Evolutionary conservation across 2,329 filamentous ascomycete genomes (phyloP), one percentile per base, ranked within the genome.

Genomic region (Dryadomyces quercivorus): DNA sequence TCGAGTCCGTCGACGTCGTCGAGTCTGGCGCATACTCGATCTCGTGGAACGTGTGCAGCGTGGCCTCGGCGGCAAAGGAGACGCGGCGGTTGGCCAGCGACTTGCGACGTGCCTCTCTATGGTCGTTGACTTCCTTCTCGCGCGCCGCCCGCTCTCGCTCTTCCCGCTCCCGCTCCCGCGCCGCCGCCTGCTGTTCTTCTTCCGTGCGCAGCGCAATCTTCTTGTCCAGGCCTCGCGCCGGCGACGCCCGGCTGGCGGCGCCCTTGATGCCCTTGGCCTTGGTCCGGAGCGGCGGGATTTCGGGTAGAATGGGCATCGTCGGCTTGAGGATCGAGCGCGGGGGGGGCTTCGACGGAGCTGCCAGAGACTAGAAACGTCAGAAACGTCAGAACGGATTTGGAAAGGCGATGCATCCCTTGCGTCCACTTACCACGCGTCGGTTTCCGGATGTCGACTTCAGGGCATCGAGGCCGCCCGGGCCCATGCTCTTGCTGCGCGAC

Each of bases 11-110:
- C 0, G 86, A 86, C 8, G 85, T 86, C 1, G 90, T 94, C 20
- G 88, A 88, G 65, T 96, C 91, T 64, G 91, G 89, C 65, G 83
- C 78, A 59, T 91, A 86, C 64, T 97, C 92, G 47, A 96, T 81
- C 55, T 93, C 91, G 64, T 97, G 91, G 77, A 95, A 97, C 0
- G 93, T 98, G 66, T 98, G 93, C 40, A 98, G 76, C 3, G 93
- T 98, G 13, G 93, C 93, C 70, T 98, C 93, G 1, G 93, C 93
- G 5, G 93, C 93, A 69, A 98, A 98, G 0, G 92, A 97, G 38
- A 98, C 93, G 64, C 93, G 83, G 63, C 93, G 83, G 66, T 93
- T 95, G 50, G 92, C 90, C 55, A 95, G 78, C 18, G 91, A 96
- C 67, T 97, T 97, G 61, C 93, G 81, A 59, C 93, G 84, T 47